Percentiles rank a stretch among this genome's conserved stretches.
phyloP scores from a whole-genome alignment of 345 rosid genomes.

The Eucalyptus sp. region DNA sequence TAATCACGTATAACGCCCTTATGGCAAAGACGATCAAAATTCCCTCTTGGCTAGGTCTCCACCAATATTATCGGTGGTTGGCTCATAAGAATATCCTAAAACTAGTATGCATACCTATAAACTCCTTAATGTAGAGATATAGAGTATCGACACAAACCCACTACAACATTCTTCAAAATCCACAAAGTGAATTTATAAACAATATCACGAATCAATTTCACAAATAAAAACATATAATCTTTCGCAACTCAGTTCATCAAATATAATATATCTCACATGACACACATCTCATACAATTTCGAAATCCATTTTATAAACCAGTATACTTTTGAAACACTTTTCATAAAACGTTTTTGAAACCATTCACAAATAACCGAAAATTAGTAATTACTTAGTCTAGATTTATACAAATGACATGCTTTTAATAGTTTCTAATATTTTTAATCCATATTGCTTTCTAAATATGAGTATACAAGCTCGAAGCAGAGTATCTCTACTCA shows the following conservation, averaged over 20 bases:
- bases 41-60: not conserved
- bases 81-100: not conserved
- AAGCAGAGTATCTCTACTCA: not conserved
- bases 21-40: not conserved
- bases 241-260: not conserved
- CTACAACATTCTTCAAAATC: too few relatives aligned
- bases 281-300: not conserved
- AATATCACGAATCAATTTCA: too few relatives aligned
- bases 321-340: not conserved
- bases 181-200: too few relatives aligned
- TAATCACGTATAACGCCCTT: not conserved
- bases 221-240: not conserved
- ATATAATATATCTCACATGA: not conserved
- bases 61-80: rapidly evolving
- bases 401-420: not conserved
- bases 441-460: not conserved
- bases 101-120: too few relatives aligned
- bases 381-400: not conserved
- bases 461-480: not conserved
- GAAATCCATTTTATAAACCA: not conserved
- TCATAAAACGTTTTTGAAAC: not conserved
- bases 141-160: too few relatives aligned
- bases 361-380: not conserved
- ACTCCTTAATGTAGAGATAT: too few relatives aligned
- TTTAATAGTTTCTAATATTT: too few relatives aligned